Percentiles rank a stretch among this genome's conserved stretches.
phyloP scores from a whole-genome alignment of 331 rosid genomes.

The Malus hybrid region DNA sequence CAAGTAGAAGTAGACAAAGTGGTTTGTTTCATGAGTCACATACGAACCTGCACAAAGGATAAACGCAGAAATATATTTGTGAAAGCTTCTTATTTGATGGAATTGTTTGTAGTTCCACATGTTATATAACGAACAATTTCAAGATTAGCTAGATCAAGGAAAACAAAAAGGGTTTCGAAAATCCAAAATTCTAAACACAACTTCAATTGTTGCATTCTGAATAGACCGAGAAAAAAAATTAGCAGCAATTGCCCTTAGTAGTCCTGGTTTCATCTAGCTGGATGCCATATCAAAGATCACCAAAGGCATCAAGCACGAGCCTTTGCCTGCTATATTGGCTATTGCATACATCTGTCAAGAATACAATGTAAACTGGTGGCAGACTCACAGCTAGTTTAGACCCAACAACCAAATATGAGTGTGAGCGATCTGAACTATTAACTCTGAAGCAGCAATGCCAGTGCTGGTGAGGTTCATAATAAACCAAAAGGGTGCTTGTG shows the following conservation, averaged over 20 bases:
- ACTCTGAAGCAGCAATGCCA: neutral
- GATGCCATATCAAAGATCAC: neutral
- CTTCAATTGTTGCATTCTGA: neutral
- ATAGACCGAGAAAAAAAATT: neutral
- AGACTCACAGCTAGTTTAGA: neutral
- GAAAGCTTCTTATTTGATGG: neutral
- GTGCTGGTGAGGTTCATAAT: neutral
- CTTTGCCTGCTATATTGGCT: neutral
- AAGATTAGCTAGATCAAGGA: neutral
- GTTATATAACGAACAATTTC: neutral
- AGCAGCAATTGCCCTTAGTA: neutral
- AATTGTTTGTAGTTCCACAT: neutral
- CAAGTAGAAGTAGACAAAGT: slow-evolving; percentile 93
- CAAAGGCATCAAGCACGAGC: neutral
- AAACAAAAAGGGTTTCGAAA: neutral
- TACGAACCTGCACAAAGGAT: slow-evolving; percentile 62
- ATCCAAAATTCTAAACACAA: neutral
- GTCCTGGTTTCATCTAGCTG: neutral
- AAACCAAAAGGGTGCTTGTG: neutral
- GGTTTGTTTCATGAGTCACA: slow-evolving; percentile 95
- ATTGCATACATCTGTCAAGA: neutral
- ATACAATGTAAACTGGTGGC: neutral
- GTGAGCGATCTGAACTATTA: neutral
- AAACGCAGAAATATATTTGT: neutral
- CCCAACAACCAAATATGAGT: neutral